Evolutionary conservation across 805 yeast genomes (phyloP).

Genomic region (Saccharomycopsis sp.): DNA sequence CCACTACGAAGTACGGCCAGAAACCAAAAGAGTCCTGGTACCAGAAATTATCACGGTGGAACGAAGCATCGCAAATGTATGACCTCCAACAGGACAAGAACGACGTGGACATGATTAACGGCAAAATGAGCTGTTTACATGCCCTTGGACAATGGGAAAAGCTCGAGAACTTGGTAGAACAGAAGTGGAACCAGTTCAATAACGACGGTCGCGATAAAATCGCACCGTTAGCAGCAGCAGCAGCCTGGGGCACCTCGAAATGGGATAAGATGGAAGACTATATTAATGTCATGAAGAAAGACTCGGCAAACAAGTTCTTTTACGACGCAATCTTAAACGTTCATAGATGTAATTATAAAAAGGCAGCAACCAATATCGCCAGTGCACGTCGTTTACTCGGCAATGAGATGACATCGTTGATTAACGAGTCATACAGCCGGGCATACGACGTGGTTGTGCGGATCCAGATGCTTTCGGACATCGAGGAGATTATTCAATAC

Average conservation of each 20-base stretch:
- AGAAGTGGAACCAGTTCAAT: slow-evolving; percentile 73
- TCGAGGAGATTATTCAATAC: slow-evolving; percentile 89
- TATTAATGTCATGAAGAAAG: slow-evolving; percentile 81
- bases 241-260: slow-evolving; percentile 96
- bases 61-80: slow-evolving; percentile 90
- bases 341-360: slow-evolving; percentile 79
- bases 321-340: slow-evolving; percentile 84
- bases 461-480: slow-evolving; percentile 93
- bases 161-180: slow-evolving; percentile 74
- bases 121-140: slow-evolving; percentile 95
- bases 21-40: slow-evolving; percentile 97
- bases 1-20: slow-evolving; percentile 82
- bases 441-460: slow-evolving; percentile 96
- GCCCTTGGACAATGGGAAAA: slow-evolving; percentile 99
- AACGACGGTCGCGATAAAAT: slow-evolving; percentile 72
- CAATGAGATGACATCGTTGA: slow-evolving; percentile 89
- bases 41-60: slow-evolving; percentile 96
- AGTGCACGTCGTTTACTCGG: slow-evolving; percentile 85
- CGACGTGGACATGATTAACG: slow-evolving; percentile 72
- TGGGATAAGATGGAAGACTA: slow-evolving; percentile 96
- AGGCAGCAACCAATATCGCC: slow-evolving; percentile 70
- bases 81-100: slow-evolving; percentile 44
- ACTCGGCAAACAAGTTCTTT: slow-evolving; percentile 91
- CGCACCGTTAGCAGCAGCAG: slow-evolving; percentile 98
- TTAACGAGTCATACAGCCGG: slow-evolving; percentile 91